These are phyloP conservation scores for Hibiscus mutabilis DNA, from an alignment of 345 rosid genomes.

Conservation along the genomic window DNA sequence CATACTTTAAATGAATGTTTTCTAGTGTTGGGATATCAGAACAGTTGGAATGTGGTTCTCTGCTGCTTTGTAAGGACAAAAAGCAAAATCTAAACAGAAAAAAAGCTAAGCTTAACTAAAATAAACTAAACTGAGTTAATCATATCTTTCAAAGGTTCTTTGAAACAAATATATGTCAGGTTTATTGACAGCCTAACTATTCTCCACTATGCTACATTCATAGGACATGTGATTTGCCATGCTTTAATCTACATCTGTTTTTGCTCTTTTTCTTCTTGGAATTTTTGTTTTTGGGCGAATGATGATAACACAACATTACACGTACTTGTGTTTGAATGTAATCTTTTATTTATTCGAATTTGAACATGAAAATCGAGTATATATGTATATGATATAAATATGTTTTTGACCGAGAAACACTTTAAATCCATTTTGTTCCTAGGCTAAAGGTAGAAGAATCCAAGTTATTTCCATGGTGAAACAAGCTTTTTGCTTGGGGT, in stretches of 20 bases:
- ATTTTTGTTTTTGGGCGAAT: background rate
- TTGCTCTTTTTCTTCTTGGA: background rate
- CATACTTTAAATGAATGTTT: background rate
- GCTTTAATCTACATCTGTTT: background rate
- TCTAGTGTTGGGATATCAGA: background rate
- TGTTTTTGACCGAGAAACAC: background rate
- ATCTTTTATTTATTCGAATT: background rate
- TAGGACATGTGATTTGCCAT: background rate
- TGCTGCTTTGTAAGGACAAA: slow-evolving; percentile 1
- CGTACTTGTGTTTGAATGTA: background rate
- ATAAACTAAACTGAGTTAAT: background rate
- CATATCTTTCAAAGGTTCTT: background rate
- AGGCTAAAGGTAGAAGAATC: background rate
- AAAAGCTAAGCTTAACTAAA: background rate
- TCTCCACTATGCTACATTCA: background rate
- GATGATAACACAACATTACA: background rate
- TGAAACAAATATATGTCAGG: background rate
- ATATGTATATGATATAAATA: background rate
- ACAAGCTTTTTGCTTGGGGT: background rate
- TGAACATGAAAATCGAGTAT: background rate
- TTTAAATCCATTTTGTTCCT: background rate
- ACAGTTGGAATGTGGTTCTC: slow-evolving; percentile 7
- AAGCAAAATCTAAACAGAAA: slow-evolving; percentile 10
- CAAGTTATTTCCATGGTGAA: background rate
- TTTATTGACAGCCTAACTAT: background rate